Evolutionary conservation across 257 asterid genomes (phyloP), one percentile per base, ranked within the genome.

Genomic region (Hygrophila difformis): DNA sequence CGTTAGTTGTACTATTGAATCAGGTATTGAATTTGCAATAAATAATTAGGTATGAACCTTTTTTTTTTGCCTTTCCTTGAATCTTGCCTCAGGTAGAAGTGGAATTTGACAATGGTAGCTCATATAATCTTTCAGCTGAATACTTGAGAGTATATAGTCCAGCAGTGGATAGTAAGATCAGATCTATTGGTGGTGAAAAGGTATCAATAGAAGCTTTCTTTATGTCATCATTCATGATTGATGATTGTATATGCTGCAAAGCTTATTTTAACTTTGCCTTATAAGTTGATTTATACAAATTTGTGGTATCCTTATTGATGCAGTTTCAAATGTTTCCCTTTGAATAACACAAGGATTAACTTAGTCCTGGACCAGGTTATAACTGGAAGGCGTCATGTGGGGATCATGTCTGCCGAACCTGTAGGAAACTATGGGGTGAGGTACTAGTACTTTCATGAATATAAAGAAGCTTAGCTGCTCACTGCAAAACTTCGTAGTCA

Each of bases 341-440:
- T 18, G 24, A 21, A 38, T 23, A 16, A 18, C 44, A 8, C 7
- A 53, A 47, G 42, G 20, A 8, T 39, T 49, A 53, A 66, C 49
- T 55, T 19, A 47, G 31, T 44, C 39, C 18, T 59, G 36, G 50
- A 48, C 52, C 63, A 81, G 97, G 97, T 82, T 64, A 77, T 89
- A 62, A 75, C 49, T 8, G 97, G 96, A 56, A 64, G 97, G 70
- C 78, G 93, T 47, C 62, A 77, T 35, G 86, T 71, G 14, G 93
- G 97, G 8, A 81, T 89, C 72, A 73, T 70, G 86, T 81, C 93
- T 12, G 87, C 94, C 10, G 86, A 84, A 60, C 87, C 94, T 35
- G 59, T 89, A 33, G 96, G 96, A 35, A 87, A 85, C 75, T 89
- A 89, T 41, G 93, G 98, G 58, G 81, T 85, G 62, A 89, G 97